Conservation (phyloP, 1,284 basidiomycete genomes). For the Sanghuangporus baumii region DNA sequence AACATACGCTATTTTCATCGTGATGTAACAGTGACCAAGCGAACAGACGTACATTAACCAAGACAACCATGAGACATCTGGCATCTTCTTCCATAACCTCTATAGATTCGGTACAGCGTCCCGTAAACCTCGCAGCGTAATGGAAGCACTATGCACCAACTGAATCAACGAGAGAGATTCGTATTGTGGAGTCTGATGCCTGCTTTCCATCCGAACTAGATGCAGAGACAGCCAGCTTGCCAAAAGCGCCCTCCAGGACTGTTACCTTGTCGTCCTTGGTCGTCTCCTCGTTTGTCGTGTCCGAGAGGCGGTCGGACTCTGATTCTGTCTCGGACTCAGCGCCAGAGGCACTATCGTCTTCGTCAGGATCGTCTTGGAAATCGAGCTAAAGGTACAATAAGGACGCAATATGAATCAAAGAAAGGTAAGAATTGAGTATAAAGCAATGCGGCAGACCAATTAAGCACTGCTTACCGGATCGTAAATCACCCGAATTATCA, state of each 20-base stretch:
- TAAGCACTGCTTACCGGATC: conserved; percentile 72
- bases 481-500: conserved; percentile 90
- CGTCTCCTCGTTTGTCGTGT: conserved; percentile 41
- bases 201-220: background rate
- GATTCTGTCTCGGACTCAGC: conserved; percentile 25
- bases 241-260: conserved; percentile 58
- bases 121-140: background rate
- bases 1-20: too few relatives aligned
- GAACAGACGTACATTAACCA: too few relatives aligned
- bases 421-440: background rate
- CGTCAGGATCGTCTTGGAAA: conserved; percentile 60
- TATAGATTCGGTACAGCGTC: background rate
- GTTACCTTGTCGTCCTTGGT: conserved; percentile 39
- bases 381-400: conserved; percentile 45
- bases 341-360: conserved; percentile 33
- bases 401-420: background rate
- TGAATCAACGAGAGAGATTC: background rate
- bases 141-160: background rate
- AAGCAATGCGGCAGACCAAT: background rate
- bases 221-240: conserved; percentile 48
- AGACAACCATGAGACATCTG: too few relatives aligned
- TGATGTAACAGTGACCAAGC: too few relatives aligned
- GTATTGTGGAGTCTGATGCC: background rate
- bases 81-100: too few relatives aligned
- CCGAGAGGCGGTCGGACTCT: conserved; percentile 34